Evolutionary conservation across 805 yeast species (phyloP).

Genomic region (Zygoascus flipseniorum): DNA sequence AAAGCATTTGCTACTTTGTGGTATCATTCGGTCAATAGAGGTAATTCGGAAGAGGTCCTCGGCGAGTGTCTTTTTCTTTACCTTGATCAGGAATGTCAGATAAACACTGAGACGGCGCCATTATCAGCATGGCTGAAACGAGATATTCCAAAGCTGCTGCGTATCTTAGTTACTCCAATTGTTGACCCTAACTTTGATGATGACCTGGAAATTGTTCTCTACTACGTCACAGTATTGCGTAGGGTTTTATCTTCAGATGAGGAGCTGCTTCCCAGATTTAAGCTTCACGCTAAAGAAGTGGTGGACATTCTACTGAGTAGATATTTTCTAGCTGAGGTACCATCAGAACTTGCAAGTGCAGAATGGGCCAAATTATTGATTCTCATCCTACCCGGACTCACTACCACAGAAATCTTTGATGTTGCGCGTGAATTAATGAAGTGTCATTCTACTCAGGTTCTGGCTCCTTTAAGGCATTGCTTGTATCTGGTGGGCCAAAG

Average conservation of each 20-base stretch:
- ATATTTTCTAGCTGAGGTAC: neutral
- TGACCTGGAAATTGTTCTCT: slow-evolving; percentile 56
- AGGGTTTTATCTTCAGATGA: slow-evolving; percentile 42
- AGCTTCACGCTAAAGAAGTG: neutral
- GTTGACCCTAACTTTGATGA: slow-evolving; percentile 38
- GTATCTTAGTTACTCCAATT: slow-evolving; percentile 47
- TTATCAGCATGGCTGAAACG: slow-evolving; percentile 1
- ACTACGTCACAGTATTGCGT: slow-evolving; percentile 46
- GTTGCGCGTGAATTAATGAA: neutral
- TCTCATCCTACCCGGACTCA: neutral
- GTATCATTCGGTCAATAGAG: slow-evolving; percentile 56
- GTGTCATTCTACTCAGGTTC: neutral
- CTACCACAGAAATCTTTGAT: neutral
- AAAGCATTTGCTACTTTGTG: slow-evolving; percentile 60
- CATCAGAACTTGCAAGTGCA: neutral
- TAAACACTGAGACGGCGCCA: neutral
- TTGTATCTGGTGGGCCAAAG: neutral
- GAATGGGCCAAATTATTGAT: neutral
- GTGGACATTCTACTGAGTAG: neutral
- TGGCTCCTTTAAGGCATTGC: neutral
- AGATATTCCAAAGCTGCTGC: slow-evolving; percentile 39
- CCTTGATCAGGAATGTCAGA: slow-evolving; percentile 44
- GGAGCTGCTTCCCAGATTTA: slow-evolving; percentile 37
- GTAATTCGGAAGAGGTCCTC: slow-evolving; percentile 37
- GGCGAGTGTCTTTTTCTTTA: slow-evolving; percentile 58